Evolutionary conservation across 140 eudicot species (phyloP).

Genomic region (Erigeron philadelphicus): DNA sequence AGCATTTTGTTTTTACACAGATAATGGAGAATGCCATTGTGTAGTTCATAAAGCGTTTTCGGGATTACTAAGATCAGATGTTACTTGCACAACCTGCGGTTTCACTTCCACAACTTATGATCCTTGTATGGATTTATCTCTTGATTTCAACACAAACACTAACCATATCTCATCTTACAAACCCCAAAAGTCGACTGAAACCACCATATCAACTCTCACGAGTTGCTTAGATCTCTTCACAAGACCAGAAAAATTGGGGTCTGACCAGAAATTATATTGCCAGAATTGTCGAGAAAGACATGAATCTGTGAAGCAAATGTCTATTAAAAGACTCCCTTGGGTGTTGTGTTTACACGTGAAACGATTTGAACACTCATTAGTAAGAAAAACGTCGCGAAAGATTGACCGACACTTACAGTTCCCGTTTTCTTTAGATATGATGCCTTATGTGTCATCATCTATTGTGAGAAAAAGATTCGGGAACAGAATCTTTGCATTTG

Average conservation of each 20-base stretch:
- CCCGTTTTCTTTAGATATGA: conserved; percentile 77
- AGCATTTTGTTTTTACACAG: conserved; percentile 43
- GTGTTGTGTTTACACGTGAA: conserved; percentile 71
- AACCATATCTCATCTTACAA: conserved; percentile 28
- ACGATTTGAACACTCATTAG: conserved; percentile 66
- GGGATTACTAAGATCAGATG: conserved; percentile 74
- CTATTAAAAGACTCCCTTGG: conserved; percentile 54
- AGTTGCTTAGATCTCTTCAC: conserved; percentile 78
- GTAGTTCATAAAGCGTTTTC: conserved; percentile 73
- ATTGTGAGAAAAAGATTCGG: conserved; percentile 61
- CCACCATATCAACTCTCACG: conserved; percentile 40
- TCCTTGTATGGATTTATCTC: conserved; percentile 75
- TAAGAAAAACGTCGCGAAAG: conserved; percentile 53
- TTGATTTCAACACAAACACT: conserved; percentile 46
- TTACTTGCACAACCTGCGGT: conserved; percentile 71
- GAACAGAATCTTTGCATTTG: conserved; percentile 59
- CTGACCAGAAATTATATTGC: conserved; percentile 72
- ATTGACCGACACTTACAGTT: conserved; percentile 64
- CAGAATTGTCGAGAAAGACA: conserved; percentile 61
- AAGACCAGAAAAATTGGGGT: conserved; percentile 63
- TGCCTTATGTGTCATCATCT: conserved; percentile 65
- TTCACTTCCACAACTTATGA: conserved; percentile 74
- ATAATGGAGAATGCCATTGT: conserved; percentile 65
- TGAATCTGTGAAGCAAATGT: conserved; percentile 71
- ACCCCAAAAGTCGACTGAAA: conserved; percentile 45